These are phyloP conservation scores for Jaminaea rosea DNA, from an alignment of 1,284 basidiomycete species.

Conservation along the genomic window DNA sequence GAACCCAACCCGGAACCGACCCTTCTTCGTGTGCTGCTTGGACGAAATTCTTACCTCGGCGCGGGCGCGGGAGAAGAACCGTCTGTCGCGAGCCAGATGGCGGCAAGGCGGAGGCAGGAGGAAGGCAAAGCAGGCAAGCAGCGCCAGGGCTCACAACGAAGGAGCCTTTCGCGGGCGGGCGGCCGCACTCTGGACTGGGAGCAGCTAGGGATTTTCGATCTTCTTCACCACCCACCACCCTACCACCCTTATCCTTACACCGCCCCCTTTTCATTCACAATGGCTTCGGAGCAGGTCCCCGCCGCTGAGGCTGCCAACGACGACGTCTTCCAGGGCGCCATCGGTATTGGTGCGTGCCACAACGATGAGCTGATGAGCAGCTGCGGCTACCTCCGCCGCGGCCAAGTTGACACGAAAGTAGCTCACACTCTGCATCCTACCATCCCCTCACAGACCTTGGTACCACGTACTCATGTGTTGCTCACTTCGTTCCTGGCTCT, in stretches of 20 bases:
- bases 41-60: background rate
- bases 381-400: too few relatives aligned
- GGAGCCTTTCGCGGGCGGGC: too few relatives aligned
- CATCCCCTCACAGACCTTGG: conserved; percentile 48
- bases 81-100: conserved; percentile 11
- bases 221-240: conserved; percentile 6
- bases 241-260: conserved; percentile 6
- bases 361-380: too few relatives aligned
- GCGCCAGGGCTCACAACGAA: too few relatives aligned
- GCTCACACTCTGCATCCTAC: background rate
- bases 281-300: conserved; percentile 46
- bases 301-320: conserved; percentile 54
- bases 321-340: conserved; percentile 83
- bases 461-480: conserved; percentile 75
- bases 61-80: background rate
- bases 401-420: too few relatives aligned
- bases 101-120: background rate
- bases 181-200: too few relatives aligned
- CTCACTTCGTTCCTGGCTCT: conserved; percentile 32
- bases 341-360: conserved; percentile 76
- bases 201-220: background rate
- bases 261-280: conserved; percentile 25
- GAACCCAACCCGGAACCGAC: too few relatives aligned
- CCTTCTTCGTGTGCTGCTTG: background rate
- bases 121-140: too few relatives aligned